Evolutionary conservation across 768 basidiomycete genomes (phyloP), one percentile per base, ranked within the genome.

Genomic region (Tulasnella sp.): DNA sequence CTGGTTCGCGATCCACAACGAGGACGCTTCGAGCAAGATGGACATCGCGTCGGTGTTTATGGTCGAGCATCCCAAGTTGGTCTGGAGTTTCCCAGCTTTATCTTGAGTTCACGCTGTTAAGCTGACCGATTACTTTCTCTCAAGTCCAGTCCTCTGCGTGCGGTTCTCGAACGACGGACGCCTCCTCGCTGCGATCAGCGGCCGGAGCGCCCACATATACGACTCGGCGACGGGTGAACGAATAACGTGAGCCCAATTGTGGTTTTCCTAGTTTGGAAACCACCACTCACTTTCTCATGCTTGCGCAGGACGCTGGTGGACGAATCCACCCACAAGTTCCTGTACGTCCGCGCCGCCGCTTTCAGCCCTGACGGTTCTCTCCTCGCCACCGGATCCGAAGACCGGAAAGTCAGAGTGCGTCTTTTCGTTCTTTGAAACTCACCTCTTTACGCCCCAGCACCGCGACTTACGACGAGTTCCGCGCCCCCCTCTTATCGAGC

Each of bases 331-430:
- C 64, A 69, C 31, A 69, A 69, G 31, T 69, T 11, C 20, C 64
- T 69, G 24, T 69, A 69, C 34, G 31, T 69, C 64, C 64, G 64
- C 64, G 64, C 64, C 7, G 64, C 31, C 6, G 64, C 64, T 28
- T 69, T 69, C 28, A 69, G 64, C 64, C 64, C 64, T 31, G 31
- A 69, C 64, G n/a, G 28, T 7, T 11, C n/a, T 31, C 64, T 69
- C 31, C 64, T 69, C 64, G 64, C 64, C 64, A 69, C 64, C 64
- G 64, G 64, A 16, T 69, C 64, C 64, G 64, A 69, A 69, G 64
- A 69, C 14, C 64, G 64, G 64, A 69, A 69, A 69, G 64, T 69
- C 34, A 69, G 64, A 34, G 64, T 69, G 34, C 34, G 64, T 31
- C 11, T n/a, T n/a, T n/a, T n/a, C n/a, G n/a, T n/a, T n/a, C n/a